Base-by-base conservation (phyloP, 441 rosid genomes). In the Hura crepitans region DNA sequence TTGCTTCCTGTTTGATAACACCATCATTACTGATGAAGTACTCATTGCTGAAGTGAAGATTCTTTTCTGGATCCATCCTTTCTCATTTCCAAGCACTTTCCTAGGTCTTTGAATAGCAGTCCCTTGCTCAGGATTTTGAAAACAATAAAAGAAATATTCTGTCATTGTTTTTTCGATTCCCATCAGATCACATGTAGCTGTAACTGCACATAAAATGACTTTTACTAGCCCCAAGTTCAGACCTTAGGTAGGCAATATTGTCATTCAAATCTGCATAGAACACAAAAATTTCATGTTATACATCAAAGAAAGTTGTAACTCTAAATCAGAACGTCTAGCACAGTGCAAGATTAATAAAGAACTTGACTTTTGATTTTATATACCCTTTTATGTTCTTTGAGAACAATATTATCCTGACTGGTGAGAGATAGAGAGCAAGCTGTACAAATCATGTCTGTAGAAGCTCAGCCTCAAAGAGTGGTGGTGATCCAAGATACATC, bases 401-500 rank as follows among this genome's bases (percentile, higher is more conserved):
- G 39, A 50, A 50, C 57, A 65, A 65, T 30, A 12, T 47, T 27
- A 30, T 18, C 68, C 55, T 47, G 56, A 50, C 69, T n/a, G n/a
- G n/a, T n/a, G n/a, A n/a, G n/a, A n/a, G n/a, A n/a, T n/a, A n/a
- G n/a, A n/a, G n/a, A n/a, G n/a, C n/a, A 51, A 49, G 46, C 47
- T 22, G 61, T 10, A 66, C 0, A 62, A 59, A 75, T 33, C 49
- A 85, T 85, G 86, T 51, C 78, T 8, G 27, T 20, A 42, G 72
- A 63, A 54, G 78, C 28, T 54, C 62, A 77, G 55, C 73, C 42
- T 50, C 77, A 74, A 62, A 80, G 82, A 60, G 88, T 86, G 78
- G 81, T 81, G 84, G 87, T 85, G 82, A 80, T 86, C 74, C 81
- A 75, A 55, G 94, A 88, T 66, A 85, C 84, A 65, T 74, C 86